Evolutionary conservation across 257 asterid genomes (phyloP).

Genomic region (Forsythia viridissima): DNA sequence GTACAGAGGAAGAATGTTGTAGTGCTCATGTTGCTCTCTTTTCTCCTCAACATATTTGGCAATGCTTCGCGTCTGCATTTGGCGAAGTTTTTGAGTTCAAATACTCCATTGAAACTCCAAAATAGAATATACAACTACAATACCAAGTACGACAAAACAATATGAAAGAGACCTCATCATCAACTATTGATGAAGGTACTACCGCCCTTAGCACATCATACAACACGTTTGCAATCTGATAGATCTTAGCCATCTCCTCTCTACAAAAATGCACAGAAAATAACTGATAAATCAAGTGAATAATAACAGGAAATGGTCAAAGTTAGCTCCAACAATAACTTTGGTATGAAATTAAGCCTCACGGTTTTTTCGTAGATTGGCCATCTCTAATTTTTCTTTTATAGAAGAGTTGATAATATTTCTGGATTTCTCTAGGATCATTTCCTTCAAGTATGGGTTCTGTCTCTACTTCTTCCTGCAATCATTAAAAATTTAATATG

Average conservation of each 20-base stretch:
- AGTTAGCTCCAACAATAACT: not conserved
- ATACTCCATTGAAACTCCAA: not conserved
- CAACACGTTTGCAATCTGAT: conserved; percentile 85
- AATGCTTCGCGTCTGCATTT: conserved; percentile 58
- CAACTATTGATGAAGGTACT: conserved; percentile 60
- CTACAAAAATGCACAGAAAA: conserved; percentile 36
- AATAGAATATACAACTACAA: conserved; percentile 2
- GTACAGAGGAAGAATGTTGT: conserved; percentile 90
- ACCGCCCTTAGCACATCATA: conserved; percentile 79
- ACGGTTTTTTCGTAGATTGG: conserved; percentile 87
- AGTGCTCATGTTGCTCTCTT: conserved; percentile 79
- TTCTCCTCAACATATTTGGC: conserved; percentile 91
- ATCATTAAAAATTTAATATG: conserved; percentile 26
- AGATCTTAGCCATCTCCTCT: conserved; percentile 93
- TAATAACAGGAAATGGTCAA: not conserved
- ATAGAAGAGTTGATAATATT: conserved; percentile 67
- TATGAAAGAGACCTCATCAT: conserved; percentile 59
- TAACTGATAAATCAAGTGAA: conserved; percentile 6
- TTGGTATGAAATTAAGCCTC: conserved; percentile 34
- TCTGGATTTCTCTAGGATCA: conserved; percentile 75
- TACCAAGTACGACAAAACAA: conserved; percentile 14
- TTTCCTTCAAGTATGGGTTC: conserved; percentile 46
- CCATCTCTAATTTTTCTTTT: conserved; percentile 77
- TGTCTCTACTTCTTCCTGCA: conserved; percentile 76
- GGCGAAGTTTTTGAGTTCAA: conserved; percentile 16